Percentiles rank a stretch among this genome's conserved stretches.
These are phyloP conservation scores for Oryza longistaminata DNA, from an alignment of 176 grass and related monocot genomes.

Conservation along the genomic window DNA sequence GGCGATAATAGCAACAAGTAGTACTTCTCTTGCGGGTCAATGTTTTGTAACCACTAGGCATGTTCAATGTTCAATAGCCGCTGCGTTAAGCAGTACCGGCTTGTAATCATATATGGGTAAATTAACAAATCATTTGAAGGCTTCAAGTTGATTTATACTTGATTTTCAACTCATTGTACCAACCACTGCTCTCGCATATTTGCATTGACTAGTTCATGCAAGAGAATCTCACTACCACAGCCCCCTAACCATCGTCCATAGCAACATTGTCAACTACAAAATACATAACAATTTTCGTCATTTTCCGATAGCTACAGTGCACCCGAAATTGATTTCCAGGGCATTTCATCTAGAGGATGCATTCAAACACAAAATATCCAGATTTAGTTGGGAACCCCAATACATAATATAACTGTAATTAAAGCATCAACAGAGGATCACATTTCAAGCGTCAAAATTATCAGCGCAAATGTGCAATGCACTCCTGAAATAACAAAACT, in stretches of 20 bases:
- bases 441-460: background rate
- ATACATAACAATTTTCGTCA: background rate
- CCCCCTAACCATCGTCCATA: background rate
- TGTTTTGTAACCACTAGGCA: background rate
- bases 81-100: background rate
- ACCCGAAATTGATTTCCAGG: background rate
- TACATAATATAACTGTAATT: background rate
- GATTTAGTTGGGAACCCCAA: background rate
- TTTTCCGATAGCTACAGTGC: background rate
- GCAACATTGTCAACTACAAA: background rate
- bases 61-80: conserved; percentile 9
- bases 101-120: background rate
- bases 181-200: background rate
- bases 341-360: background rate
- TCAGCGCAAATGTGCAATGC: background rate
- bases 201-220: background rate
- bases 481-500: background rate
- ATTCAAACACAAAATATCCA: background rate
- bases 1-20: background rate
- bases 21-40: background rate
- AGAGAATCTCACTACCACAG: conserved; percentile 22
- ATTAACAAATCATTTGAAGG: background rate
- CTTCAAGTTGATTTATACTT: background rate
- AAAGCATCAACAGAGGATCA: background rate
- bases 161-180: background rate